Evolutionary conservation across 352 stramenopile species (phyloP), one percentile per base, ranked within the genome.

Genomic region (Phytophthora cryptogea): DNA sequence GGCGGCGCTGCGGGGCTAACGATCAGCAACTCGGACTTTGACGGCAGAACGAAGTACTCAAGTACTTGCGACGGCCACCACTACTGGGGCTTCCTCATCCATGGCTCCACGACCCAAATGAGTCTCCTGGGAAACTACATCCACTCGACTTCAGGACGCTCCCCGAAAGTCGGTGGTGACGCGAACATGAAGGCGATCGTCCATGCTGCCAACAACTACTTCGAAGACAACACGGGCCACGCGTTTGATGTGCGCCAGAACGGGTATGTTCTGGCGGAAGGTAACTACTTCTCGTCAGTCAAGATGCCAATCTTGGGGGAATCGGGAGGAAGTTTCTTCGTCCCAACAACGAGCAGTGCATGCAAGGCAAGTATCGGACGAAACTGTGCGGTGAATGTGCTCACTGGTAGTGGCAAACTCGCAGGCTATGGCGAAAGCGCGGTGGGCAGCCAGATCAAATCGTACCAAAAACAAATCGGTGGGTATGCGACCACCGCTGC

Each of bases 11-110:
- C 32, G 7, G n/a, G 37, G 9, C 26, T 80, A 28, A 83, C 74
- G 1, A 71, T 83, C 54, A 78, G 64, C 50, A 76, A 80, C 61
- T 77, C 52, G n/a, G 64, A 80, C 37, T 80, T 80, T 51, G 71
- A 83, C 28, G 74, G 71, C 10, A 45, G 44, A 20, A 79, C 74
- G 10, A 23, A 50, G n/a, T 80, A 66, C 47, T 80, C 70, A 9
- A 36, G 68, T 0, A 64, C 74, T 11, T 83, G 74, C 46, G 71
- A 84, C 11, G 71, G 72, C 4, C 68, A 51, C 33, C 74, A 84
- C 62, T 81, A 84, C 59, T 84, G 71, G 66, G 56, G 40, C 3
- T 70, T 70, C 50, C 52, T 73, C 17, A 48, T 76, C 37, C 69
- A 59, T 40, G 63, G 58, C n/a, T 36, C 23, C n/a, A n/a, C 31